phyloP scores from a whole-genome alignment of 768 basidiomycete genomes.

The Hydnomerulius pinastri region DNA sequence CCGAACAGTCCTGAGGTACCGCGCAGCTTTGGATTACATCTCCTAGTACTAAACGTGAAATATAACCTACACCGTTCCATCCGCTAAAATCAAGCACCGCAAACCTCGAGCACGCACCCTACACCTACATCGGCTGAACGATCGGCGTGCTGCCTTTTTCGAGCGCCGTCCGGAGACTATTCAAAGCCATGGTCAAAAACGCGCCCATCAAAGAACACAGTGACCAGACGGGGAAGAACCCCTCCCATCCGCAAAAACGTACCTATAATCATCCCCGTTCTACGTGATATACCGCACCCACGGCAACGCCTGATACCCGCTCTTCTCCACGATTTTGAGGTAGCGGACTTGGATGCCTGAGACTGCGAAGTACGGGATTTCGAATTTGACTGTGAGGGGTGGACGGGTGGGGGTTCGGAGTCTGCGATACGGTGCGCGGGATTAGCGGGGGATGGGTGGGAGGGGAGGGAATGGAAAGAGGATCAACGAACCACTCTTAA shows the following conservation, averaged over 20 bases:
- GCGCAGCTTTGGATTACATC: no score
- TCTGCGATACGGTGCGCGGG: no score
- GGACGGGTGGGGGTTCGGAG: constrained; percentile 73
- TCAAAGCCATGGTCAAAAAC: no score
- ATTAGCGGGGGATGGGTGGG: not conserved
- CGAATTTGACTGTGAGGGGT: constrained; percentile 96
- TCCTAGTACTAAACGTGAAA: no score
- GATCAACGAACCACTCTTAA: constrained; percentile 74
- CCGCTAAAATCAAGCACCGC: constrained; percentile 26
- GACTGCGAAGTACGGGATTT: constrained; percentile 98
- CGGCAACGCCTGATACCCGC: constrained; percentile 92
- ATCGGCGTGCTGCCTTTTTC: constrained; percentile 75
- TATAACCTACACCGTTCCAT: no score
- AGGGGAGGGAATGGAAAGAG: not conserved
- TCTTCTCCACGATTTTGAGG: constrained; percentile 98
- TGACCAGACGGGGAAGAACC: no score
- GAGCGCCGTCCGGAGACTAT: constrained; percentile 70
- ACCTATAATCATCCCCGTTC: constrained; percentile 93
- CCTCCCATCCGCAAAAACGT: no score
- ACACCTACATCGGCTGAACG: constrained; percentile 29
- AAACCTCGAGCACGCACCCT: constrained; percentile 30
- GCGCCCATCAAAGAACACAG: constrained; percentile 3
- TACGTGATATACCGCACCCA: constrained; percentile 96
- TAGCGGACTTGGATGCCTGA: constrained; percentile 98
- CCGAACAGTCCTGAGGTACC: no score